Evolutionary conservation across 2,329 filamentous ascomycete species (phyloP), one percentile per base, ranked within the genome.

Genomic region (Amauroascus niger): DNA sequence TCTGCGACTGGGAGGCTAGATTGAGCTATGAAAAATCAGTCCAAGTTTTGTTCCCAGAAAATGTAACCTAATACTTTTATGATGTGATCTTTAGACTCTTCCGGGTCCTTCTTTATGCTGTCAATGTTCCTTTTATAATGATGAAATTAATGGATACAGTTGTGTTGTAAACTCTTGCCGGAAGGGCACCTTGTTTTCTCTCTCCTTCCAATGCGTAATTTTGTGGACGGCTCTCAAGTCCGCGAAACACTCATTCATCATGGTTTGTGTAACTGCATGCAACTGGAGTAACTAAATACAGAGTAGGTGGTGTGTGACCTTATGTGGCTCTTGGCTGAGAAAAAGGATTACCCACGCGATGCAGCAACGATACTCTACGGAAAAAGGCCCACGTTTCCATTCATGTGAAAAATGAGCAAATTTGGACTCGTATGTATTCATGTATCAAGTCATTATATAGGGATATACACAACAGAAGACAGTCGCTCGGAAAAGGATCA

Each of bases 21-120:
- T 48, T 48, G 45, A 35, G 45, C 6, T 22, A 24, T 35, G 30
- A 35, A 32, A n/a, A 47, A 47, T 35, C 44, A 47, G 44, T 47
- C 44, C 22, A 26, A 16, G 41, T n/a, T 45, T 24, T 45, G 22
- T 30, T 45, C 6, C 30, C 32, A 33, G 28, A 48, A 48, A 35
- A 48, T 48, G 30, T 48, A 48, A 22, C 32, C 24, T 48, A 48
- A 35, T 48, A 46, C 2, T 20, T 16, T 48, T 6, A 48, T 40
- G 37, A 40, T 39, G 8, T 48, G 20, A 37, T 48, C n/a, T 48
- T 48, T 18, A 32, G 28, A 47, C 28, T 32, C 18, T 6, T 14
- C 39, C 7, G 6, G 5, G 8, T 16, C 6, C 9, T 20, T 24
- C 11, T 18, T 24, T 13, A 18, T 6, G 16, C 5, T 41, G 16